Conservation (phyloP, 2,329 filamentous ascomycete species). For the Epicoccum sorghinum region DNA sequence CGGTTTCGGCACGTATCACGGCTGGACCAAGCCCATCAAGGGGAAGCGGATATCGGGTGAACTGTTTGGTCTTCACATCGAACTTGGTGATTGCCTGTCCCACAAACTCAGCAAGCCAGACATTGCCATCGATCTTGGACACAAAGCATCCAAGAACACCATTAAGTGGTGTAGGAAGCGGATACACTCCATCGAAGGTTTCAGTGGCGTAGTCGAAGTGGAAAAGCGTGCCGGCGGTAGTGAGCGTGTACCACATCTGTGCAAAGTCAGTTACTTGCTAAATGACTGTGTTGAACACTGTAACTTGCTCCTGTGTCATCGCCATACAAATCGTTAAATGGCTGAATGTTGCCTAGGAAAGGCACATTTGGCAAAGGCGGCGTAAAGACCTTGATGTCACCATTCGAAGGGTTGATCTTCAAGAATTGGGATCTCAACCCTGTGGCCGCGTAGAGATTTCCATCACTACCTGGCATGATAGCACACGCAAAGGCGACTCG, state of each 20-base stretch:
- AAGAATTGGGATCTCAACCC: constrained; percentile 16
- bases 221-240: constrained; percentile 16
- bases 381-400: constrained; percentile 17
- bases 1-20: constrained; percentile 14
- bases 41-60: constrained; percentile 17
- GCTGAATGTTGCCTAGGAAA: constrained; percentile 14
- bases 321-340: constrained; percentile 17
- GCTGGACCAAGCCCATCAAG: constrained; percentile 11
- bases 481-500: constrained; percentile 16
- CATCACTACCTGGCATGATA: constrained; percentile 12
- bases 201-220: constrained; percentile 19
- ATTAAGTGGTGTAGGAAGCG: constrained; percentile 16
- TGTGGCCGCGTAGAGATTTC: constrained; percentile 15
- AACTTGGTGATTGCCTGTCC: constrained; percentile 19
- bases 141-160: constrained; percentile 14
- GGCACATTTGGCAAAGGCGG: constrained; percentile 16
- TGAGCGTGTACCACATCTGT: constrained; percentile 21
- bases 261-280: neutral
- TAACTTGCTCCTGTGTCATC: constrained; percentile 6
- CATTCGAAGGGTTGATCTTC: constrained; percentile 12
- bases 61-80: constrained; percentile 11
- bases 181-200: constrained; percentile 17
- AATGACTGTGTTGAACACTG: neutral
- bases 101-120: constrained; percentile 18
- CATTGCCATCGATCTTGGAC: constrained; percentile 16